Conservation (phyloP, 768 basidiomycete species). For the Boletus rubropictus region DNA sequence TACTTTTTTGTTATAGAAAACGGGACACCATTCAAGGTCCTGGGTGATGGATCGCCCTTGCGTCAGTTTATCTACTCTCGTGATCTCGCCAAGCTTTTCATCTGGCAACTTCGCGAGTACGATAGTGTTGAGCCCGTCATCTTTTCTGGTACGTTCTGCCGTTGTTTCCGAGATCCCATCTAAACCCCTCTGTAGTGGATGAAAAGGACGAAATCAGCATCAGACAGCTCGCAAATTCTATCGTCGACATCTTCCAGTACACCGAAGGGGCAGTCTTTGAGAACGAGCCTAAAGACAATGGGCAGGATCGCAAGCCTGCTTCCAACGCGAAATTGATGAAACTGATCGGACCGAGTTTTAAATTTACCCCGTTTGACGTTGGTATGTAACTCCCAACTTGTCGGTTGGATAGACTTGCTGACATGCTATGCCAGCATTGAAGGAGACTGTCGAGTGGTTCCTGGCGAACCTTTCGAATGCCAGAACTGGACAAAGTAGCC, state of each 20-base stretch:
- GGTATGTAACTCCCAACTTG: slow-evolving; percentile 40
- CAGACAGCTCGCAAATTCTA: slow-evolving; percentile 83
- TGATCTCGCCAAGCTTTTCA: slow-evolving; percentile 92
- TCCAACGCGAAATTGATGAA: slow-evolving; percentile 81
- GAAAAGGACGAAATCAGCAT: slow-evolving; percentile 95
- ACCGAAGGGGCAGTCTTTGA: slow-evolving; percentile 77
- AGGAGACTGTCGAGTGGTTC: slow-evolving; percentile 83
- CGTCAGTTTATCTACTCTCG: slow-evolving; percentile 98
- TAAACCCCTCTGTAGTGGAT: slow-evolving; percentile 48
- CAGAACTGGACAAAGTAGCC: slow-evolving; percentile 43
- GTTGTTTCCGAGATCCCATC: background rate
- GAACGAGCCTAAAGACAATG: slow-evolving; percentile 60
- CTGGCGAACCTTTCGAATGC: slow-evolving; percentile 72
- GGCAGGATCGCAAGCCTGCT: slow-evolving; percentile 94
- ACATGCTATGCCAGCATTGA: slow-evolving; percentile 49
- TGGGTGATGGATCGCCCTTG: slow-evolving; percentile 86
- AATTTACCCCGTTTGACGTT: slow-evolving; percentile 87
- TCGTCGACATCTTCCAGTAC: slow-evolving; percentile 79
- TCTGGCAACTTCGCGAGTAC: slow-evolving; percentile 89
- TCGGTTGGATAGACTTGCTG: background rate
- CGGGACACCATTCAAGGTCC: slow-evolving; percentile 77
- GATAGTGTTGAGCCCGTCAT: slow-evolving; percentile 91
- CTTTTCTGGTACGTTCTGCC: slow-evolving; percentile 57
- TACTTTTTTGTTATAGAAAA: slow-evolving; percentile 47
- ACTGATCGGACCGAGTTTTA: slow-evolving; percentile 66